Evolutionary conservation across 805 yeast species (phyloP).

Genomic region (Cyberlindnera americana): DNA sequence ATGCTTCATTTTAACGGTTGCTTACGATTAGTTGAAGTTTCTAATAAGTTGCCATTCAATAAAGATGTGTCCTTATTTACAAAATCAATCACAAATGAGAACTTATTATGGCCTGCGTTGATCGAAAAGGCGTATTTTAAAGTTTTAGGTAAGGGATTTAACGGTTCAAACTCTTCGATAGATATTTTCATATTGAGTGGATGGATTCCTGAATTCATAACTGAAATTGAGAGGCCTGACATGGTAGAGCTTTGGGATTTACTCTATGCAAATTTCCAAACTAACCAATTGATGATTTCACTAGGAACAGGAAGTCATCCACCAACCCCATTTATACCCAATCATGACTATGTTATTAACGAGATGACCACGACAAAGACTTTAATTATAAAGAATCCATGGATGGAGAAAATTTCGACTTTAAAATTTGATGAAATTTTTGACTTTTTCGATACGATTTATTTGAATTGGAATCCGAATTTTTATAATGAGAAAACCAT

Average conservation of each 20-base stretch:
- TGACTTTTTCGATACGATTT: constrained; percentile 46
- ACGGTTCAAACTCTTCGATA: constrained; percentile 73
- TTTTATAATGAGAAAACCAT: constrained; percentile 24
- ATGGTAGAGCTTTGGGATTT: constrained; percentile 33
- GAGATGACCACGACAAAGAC: constrained; percentile 16
- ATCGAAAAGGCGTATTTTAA: constrained; percentile 74
- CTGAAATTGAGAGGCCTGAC: constrained; percentile 32
- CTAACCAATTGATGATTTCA: too few relatives aligned
- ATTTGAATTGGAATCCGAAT: constrained; percentile 62
- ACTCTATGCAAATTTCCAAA: constrained; percentile 30
- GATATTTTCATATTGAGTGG: constrained; percentile 67
- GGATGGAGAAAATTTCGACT: constrained; percentile 25
- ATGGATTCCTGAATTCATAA: constrained; percentile 64
- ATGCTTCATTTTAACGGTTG: constrained; percentile 51
- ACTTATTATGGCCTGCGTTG: constrained; percentile 59
- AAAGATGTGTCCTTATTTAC: constrained; percentile 15
- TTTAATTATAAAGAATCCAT: constrained; percentile 44
- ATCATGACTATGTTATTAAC: constrained; percentile 69
- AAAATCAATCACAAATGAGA: constrained; percentile 15
- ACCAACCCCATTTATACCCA: constrained; percentile 38
- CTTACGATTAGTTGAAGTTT: constrained; percentile 43
- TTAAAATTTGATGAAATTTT: constrained; percentile 30
- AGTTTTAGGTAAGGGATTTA: constrained; percentile 46
- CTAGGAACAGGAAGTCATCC: constrained; percentile 66
- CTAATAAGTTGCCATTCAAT: constrained; percentile 42